Conservation (phyloP, 2,329 filamentous ascomycete species). For the Dactylonectria estremocensis region DNA sequence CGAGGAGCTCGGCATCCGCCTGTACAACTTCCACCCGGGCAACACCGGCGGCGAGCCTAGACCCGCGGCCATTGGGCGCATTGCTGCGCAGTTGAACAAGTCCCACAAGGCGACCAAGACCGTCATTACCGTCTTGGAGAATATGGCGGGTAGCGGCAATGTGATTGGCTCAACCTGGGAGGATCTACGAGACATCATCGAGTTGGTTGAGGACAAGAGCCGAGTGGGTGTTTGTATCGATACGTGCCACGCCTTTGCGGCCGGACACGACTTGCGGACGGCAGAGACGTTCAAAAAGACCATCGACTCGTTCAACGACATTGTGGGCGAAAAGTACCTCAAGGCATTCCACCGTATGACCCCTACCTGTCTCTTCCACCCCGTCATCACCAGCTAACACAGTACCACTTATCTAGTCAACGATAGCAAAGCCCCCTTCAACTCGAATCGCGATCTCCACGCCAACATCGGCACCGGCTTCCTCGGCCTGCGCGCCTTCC, state of each 20-base stretch:
- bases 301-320: slow-evolving; percentile 81
- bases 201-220: slow-evolving; percentile 82
- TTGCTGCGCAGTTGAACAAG: slow-evolving; percentile 86
- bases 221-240: slow-evolving; percentile 96
- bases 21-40: slow-evolving; percentile 99
- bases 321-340: slow-evolving; percentile 85
- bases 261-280: slow-evolving; percentile 89
- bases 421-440: slow-evolving; percentile 92
- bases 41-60: slow-evolving; percentile 80
- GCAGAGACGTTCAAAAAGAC: slow-evolving; percentile 81
- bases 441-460: slow-evolving; percentile 88
- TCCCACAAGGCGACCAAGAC: slow-evolving; percentile 82
- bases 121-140: slow-evolving; percentile 91
- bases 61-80: slow-evolving; percentile 80
- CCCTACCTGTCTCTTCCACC: neutral
- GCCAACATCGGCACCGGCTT: slow-evolving; percentile 98
- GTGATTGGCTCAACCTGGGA: slow-evolving; percentile 89
- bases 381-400: slow-evolving; percentile 12
- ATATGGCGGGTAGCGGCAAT: slow-evolving; percentile 93
- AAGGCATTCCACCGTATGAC: slow-evolving; percentile 79
- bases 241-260: slow-evolving; percentile 96
- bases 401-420: slow-evolving; percentile 71
- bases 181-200: slow-evolving; percentile 89
- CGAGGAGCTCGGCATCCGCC: slow-evolving; percentile 84
- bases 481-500: slow-evolving; percentile 90